Conservation (phyloP, 805 yeast genomes). For the Clavispora santaluciae region DNA sequence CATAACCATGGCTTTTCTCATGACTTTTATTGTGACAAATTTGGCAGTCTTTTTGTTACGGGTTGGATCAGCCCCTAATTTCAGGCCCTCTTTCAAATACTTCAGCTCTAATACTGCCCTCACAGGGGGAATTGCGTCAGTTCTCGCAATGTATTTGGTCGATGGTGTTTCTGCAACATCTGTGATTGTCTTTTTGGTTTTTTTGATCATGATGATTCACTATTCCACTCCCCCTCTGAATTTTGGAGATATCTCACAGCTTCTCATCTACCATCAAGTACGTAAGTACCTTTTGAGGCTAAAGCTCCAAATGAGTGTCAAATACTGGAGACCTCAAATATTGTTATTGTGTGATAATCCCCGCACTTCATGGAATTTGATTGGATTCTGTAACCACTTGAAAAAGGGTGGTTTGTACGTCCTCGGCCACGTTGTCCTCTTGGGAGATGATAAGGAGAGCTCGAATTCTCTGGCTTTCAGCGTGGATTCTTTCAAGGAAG, state of each 20-base stretch:
- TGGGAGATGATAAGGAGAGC: conserved; percentile 29
- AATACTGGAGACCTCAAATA: conserved; percentile 98
- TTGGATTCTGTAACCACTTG: conserved; percentile 87
- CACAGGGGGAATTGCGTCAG: conserved; percentile 63
- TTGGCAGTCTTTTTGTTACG: conserved; percentile 86
- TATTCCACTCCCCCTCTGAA: conserved; percentile 90
- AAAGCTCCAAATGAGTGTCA: conserved; percentile 83
- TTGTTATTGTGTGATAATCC: conserved; percentile 87
- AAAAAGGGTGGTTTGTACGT: conserved; percentile 94
- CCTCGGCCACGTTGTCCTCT: conserved; percentile 83
- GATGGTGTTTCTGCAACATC: conserved; percentile 86
- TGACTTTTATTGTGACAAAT: conserved; percentile 94
- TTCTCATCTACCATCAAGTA: conserved; percentile 93
- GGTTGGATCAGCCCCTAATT: conserved; percentile 95
- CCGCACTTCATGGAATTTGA: conserved; percentile 84
- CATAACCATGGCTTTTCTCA: conserved; percentile 93
- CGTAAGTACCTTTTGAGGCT: conserved; percentile 80
- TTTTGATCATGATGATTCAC: conserved; percentile 75
- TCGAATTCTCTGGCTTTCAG: conserved; percentile 23
- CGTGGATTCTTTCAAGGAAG: conserved; percentile 53
- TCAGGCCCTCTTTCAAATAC: conserved; percentile 89
- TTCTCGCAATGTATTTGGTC: conserved; percentile 87
- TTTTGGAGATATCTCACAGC: conserved; percentile 98
- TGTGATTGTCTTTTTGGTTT: conserved; percentile 59
- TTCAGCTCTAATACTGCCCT: conserved; percentile 81